Evolutionary conservation across 805 yeast genomes (phyloP), one percentile per base, ranked within the genome.

Genomic region (Clavispora fructus): DNA sequence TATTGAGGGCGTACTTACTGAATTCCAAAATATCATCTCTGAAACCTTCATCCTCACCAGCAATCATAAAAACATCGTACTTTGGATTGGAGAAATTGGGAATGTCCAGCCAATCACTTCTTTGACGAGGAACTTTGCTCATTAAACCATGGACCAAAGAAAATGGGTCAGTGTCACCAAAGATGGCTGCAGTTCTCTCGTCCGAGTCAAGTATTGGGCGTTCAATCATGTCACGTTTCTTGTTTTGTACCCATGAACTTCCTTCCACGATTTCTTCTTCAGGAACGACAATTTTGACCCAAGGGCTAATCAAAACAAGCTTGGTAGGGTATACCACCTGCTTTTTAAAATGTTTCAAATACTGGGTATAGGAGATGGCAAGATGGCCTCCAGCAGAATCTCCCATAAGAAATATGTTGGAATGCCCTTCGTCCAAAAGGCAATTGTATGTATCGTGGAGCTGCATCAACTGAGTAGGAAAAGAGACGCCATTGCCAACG

Each of bases 371-470:
- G 14, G 57, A 56, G 17, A 70, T 50, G 13, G 62, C 53, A 48
- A 71, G 60, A 50, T 70, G 62, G 1, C 71, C 75, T 26, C 76
- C 76, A 9, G 75, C 75, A 1, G 74, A 69, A 50, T 71, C 76
- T 3, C 76, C 75, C 52, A 71, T 50, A 6, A 71, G 53, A 11
- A 60, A 58, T 14, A 71, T 56, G 40, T 69, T 68, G 13, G 52
- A 44, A 42, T 54, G 51, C 1, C 65, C 62, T 12, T 55, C 63
- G 0, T 43, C 39, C 25, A 60, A 44, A 13, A 55, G 51, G 39
- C 42, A 40, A 23, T 38, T 41, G 49, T 69, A 67, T 3, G 68
- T 60, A 1, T 51, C 58, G 29, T 58, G 57, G 29, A 68, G 54
- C 39, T 71, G 68, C 35, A 52, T 48, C 13, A 66, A 45, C 49